Evolutionary conservation across 768 basidiomycete species (phyloP).

Genomic region (Suillus weaverae): DNA sequence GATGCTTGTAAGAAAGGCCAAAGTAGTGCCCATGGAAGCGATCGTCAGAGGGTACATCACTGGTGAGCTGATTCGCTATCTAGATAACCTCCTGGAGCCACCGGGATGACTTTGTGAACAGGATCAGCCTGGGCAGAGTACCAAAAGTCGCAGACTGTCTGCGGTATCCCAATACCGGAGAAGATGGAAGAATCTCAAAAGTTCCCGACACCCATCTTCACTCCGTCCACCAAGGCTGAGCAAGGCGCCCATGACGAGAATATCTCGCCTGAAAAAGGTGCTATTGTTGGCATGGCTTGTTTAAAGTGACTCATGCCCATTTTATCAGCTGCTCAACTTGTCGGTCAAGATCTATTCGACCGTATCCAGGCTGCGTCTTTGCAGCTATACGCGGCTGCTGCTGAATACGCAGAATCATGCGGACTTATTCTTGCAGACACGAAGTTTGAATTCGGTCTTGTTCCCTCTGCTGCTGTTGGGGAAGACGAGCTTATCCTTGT

Average conservation of each 20-base stretch:
- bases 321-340: constrained; percentile 55
- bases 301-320: constrained; percentile 5
- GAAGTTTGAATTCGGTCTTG: constrained; percentile 96
- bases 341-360: constrained; percentile 65
- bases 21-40: constrained; percentile 88
- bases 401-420: constrained; percentile 52
- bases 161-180: constrained; percentile 74
- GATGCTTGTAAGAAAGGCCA: constrained; percentile 90
- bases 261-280: constrained; percentile 81
- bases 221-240: constrained; percentile 96
- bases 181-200: constrained; percentile 85
- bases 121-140: constrained; percentile 98
- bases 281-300: constrained; percentile 8
- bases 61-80: constrained; percentile 48
- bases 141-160: constrained; percentile 82
- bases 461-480: constrained; percentile 39
- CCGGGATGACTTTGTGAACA: constrained; percentile 30
- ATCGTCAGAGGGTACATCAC: constrained; percentile 97
- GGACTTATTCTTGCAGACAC: constrained; percentile 97
- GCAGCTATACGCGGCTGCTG: constrained; percentile 70
- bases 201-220: constrained; percentile 83
- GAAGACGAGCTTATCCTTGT: constrained; percentile 73
- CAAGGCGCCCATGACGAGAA: constrained; percentile 96
- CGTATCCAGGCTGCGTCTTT: constrained; percentile 62
- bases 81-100: background rate